Evolutionary conservation across 257 asterid genomes (phyloP), one percentile per base, ranked within the genome.

Genomic region (Eustoma russellianum): DNA sequence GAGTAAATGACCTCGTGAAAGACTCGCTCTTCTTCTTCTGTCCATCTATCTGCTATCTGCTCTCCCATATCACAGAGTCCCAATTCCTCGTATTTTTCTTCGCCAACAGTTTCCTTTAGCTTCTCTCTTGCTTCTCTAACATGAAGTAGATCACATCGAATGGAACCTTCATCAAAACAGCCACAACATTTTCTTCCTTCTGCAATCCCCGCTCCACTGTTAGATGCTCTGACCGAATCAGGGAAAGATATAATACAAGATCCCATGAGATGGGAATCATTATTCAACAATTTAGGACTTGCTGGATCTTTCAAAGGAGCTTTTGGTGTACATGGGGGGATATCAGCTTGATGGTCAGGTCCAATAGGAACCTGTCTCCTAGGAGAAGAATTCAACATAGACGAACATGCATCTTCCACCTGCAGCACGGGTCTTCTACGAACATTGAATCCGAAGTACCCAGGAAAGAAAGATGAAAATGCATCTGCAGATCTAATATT

Each of bases 1-100:
- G 84, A 80, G 69, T 66, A 80, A 24, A 87, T 61, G 17, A 87
- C 68, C 53, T 87, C 85, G 13, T 74, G 93, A 63, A 87, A 87
- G 43, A 80, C 5, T 5, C 65, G 62, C 49, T 84, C 94, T 4
- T 84, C 96, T 15, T 78, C 87, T 14, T 72, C 78, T 53, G 78
- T 80, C 98, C 98, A 91, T 50, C 59, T 66, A 50, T 56, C 43
- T 6, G 92, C 84, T 60, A 82, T 81, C 49, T 61, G 85, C 59
- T 82, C 95, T 14, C 98, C 98, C 93, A 74, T 84, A 18, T 77
- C 71, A 52, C 55, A 55, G 46, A 91, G 75, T 17, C 98, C 96
- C 71, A 91, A 60, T 43, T 70, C 78, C 17, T 52, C 9, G 43
- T 82, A 87, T 15, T 24, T 65, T 33, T 71, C 68, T 16, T 50